Base-by-base conservation (phyloP, 2,329 filamentous ascomycete genomes). In the Stachybotrys chartarum region DNA sequence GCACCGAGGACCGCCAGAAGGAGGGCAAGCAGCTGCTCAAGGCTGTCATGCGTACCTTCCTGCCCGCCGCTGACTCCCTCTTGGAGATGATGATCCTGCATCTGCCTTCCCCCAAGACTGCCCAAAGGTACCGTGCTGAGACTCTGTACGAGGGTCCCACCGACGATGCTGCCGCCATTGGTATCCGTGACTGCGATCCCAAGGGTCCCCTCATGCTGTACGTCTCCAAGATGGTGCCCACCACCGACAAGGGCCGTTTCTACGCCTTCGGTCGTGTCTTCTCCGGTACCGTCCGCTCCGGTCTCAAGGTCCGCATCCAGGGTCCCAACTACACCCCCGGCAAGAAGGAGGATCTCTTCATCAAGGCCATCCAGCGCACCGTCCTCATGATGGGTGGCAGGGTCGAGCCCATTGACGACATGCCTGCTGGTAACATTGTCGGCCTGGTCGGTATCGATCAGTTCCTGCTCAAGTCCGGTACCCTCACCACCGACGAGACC, bases 231-330 rank as follows among this genome's bases (percentile, higher is more conserved):
- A 99, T 99, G 94, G 94, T 99, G 72, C 94, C 94, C 71, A 99
- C 94, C 68, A 95, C 91, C 70, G 94, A 99, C 75, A 97, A 97
- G 88, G 94, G 94, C 79, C 93, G 94, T 81, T 99, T 99, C 91
- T 99, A 97, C 82, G 94, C 94, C 76, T 99, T 99, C 82, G 94
- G 94, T 81, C 94, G 94, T 96, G 94, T 99, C 80, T 99, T 97
- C 85, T 83, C 94, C 68, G 94, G 94, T 89, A 97, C 92, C 74
- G 94, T 97, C 82, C 84, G 84, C 72, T 97, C 94, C 66, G 94
- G 94, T 82, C 83, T 97, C 70, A 97, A 97, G 88, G 94, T 99
- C 86, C 94, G 94, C 78, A 99, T 99, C 76, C 94, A 99, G 84
- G 94, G 94, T 65, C 94, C 94, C 76, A 97, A 97, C 88, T 99